Evolutionary conservation across 176 grass and related monocot genomes (phyloP).

Genomic region (Carex kokanica): DNA sequence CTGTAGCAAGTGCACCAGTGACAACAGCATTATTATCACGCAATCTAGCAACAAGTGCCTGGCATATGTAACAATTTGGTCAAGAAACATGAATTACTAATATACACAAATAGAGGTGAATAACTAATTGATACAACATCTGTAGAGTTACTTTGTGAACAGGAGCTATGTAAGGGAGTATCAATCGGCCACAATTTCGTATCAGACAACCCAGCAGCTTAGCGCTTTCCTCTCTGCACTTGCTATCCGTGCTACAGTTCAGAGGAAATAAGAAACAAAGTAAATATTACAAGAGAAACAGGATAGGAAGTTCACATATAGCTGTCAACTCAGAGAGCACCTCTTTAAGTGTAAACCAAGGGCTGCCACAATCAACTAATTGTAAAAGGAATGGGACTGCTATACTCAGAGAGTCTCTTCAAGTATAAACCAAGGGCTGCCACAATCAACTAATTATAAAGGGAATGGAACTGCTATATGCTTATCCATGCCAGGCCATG

Average conservation of each 20-base stretch:
- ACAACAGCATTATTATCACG: slow-evolving; percentile 85
- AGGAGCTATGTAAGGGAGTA: slow-evolving; percentile 98
- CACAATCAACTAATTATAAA: slow-evolving; percentile 1
- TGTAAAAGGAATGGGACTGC: background rate
- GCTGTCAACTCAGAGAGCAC: background rate
- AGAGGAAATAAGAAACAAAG: slow-evolving; percentile 22
- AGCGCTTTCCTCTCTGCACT: slow-evolving; percentile 90
- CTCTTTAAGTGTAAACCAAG: background rate
- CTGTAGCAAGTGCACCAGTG: slow-evolving; percentile 89
- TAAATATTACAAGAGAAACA: background rate
- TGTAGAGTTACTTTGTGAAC: slow-evolving; percentile 76
- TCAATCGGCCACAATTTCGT: slow-evolving; percentile 76
- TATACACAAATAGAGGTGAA: slow-evolving; percentile 20
- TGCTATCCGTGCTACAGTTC: slow-evolving; percentile 82
- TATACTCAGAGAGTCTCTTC: background rate
- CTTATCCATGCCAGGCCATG: background rate
- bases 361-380: slow-evolving; percentile 2
- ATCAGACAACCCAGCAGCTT: slow-evolving; percentile 88
- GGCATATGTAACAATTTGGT: slow-evolving; percentile 38
- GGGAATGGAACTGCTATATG: background rate
- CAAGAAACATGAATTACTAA: slow-evolving; percentile 4
- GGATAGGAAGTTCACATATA: background rate
- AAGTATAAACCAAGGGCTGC: background rate
- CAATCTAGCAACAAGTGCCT: slow-evolving; percentile 78
- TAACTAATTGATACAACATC: background rate